Base-by-base conservation (phyloP, 805 yeast species). In the Candida sakaeoensis region DNA sequence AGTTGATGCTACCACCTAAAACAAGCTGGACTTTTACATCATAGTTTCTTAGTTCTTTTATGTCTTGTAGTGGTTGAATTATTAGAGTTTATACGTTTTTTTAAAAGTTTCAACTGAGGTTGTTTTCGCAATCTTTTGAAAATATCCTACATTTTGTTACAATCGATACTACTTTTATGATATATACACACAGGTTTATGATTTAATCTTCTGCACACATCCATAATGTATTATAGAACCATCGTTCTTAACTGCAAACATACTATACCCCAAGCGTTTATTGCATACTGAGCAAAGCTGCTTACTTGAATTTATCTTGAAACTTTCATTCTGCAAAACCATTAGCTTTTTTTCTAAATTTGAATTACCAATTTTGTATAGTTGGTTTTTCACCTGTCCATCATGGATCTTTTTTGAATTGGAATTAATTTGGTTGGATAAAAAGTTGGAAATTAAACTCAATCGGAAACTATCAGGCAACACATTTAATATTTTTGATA, bases 241-340 rank as follows among this genome's bases (percentile, higher is more conserved):
- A 33, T 69, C 63, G 0, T 75, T 74, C 25, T 67, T 65, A 17
- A 73, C 72, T 33, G 77, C 66, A 23, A 80, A 59, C 1, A 82
- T 77, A 34, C 77, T 70, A 45, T 68, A 68, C 2, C 81, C 82
- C 24, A 83, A 60, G 9, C 64, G 56, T 48, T 79, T 80, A 16
- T 65, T 60, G 58, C 95, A 87, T 13, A 78, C 68, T 2, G 59
- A 51, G 54, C 95, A 87, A n/a, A 55, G 56, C 25, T 70, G 63
- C 25, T 53, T 56, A 12, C 58, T 59, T 14, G 69, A 65, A 10
- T 74, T 70, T 9, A 74, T 34, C 47, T 54, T 2, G 61, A 61
- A 57, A 51, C 63, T 50, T 41, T 59, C 46, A 54, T 67, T 49
- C 57, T 61, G 69, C 29, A 56, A 51, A 17, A 55, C 55, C 45